These are phyloP conservation scores for Pythium myriotylum DNA, from an alignment of 352 stramenopile genomes.

Conservation along the genomic window DNA sequence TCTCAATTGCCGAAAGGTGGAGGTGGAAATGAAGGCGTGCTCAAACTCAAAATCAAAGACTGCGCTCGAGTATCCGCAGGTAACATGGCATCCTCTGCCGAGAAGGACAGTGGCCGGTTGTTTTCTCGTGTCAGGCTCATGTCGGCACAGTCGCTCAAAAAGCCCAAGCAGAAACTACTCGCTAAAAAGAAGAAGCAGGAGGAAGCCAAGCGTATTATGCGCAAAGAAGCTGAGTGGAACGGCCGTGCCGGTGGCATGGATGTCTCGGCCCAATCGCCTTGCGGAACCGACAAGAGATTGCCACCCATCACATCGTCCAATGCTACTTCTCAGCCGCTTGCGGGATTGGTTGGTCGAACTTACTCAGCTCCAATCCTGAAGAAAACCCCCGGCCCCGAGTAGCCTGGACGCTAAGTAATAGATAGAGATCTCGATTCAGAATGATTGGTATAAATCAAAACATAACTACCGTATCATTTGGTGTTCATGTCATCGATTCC, in stretches of 20 bases:
- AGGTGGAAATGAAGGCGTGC: constrained; percentile 37
- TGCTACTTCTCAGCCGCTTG: not conserved
- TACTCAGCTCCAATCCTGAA: constrained; percentile 69
- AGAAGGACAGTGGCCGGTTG: constrained; percentile 62
- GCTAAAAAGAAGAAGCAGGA: constrained; percentile 67
- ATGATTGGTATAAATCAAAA: no score
- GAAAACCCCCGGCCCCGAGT: constrained; percentile 35
- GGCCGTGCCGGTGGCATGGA: constrained; percentile 76
- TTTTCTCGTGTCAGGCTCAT: constrained; percentile 62
- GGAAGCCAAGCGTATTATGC: constrained; percentile 49
- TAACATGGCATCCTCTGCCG: constrained; percentile 22
- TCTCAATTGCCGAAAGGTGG: not conserved
- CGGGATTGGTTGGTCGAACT: constrained; percentile 29
- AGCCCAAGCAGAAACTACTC: constrained; percentile 67
- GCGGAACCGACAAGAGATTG: constrained; percentile 53
- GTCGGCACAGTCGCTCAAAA: constrained; percentile 69
- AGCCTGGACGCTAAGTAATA: constrained; percentile 16
- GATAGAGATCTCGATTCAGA: no score
- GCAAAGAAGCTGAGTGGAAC: constrained; percentile 81
- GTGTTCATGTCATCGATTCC: no score
- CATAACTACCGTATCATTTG: no score
- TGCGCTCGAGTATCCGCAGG: constrained; percentile 22
- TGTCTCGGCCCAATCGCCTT: constrained; percentile 24
- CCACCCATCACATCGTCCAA: constrained; percentile 49
- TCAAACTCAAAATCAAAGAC: constrained; percentile 66